Evolutionary conservation across 306 rosid species (phyloP).

Genomic region (Cicer cuneatum): DNA sequence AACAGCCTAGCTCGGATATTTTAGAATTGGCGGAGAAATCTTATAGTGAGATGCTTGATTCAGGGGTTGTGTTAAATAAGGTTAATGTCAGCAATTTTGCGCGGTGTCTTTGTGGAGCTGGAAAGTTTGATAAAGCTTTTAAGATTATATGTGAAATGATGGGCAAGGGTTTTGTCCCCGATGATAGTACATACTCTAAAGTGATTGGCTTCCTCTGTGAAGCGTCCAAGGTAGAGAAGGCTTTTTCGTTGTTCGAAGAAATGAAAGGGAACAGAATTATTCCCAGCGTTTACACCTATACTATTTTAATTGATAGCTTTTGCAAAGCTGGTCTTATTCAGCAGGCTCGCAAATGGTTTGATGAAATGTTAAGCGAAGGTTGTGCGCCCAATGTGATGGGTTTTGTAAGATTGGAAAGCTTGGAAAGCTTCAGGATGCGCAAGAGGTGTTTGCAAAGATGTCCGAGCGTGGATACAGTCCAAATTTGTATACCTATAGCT

Average conservation of each 20-base stretch:
- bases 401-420: conserved; percentile 81
- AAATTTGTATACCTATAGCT: conserved; percentile 78
- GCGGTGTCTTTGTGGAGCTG: conserved; percentile 72
- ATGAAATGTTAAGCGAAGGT: conserved; percentile 77
- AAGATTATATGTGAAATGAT: conserved; percentile 77
- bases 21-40: conserved; percentile 80
- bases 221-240: conserved; percentile 78
- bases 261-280: conserved; percentile 73
- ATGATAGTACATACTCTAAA: conserved; percentile 77
- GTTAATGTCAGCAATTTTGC: conserved; percentile 75
- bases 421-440: conserved; percentile 84
- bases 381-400: conserved; percentile 86
- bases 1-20: conserved; percentile 56
- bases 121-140: conserved; percentile 76
- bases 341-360: conserved; percentile 80
- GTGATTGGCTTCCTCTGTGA: conserved; percentile 80
- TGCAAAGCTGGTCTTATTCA: conserved; percentile 81
- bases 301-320: conserved; percentile 80
- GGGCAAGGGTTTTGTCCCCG: conserved; percentile 80
- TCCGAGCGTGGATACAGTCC: conserved; percentile 74
- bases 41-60: conserved; percentile 75
- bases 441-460: conserved; percentile 78
- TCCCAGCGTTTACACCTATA: conserved; percentile 86
- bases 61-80: conserved; percentile 73
- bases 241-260: conserved; percentile 71